Evolutionary conservation across 306 rosid genomes (phyloP).

Genomic region (Luffa aegyptiaca): DNA sequence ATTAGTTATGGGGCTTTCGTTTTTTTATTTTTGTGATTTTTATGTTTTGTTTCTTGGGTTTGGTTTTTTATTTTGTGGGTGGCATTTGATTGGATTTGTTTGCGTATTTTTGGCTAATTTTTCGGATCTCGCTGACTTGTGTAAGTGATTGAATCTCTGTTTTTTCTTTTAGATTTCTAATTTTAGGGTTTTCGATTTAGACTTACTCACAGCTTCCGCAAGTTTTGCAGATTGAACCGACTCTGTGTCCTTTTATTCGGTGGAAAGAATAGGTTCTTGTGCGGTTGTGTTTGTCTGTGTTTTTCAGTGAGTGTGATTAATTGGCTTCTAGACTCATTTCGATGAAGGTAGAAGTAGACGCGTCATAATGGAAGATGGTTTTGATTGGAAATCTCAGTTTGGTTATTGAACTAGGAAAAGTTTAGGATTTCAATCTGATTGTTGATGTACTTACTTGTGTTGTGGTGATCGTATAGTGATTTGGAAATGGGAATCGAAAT

Average conservation of each 20-base stretch:
- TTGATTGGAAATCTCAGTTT: background rate
- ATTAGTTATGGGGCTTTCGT: background rate
- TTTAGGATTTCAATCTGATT: background rate
- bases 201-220: constrained; percentile 23
- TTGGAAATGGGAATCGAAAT: constrained; percentile 10
- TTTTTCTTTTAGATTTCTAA: constrained; percentile 1
- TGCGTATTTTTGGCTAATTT: constrained; percentile 8
- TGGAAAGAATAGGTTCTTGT: background rate
- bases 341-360: background rate
- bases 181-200: constrained; percentile 23
- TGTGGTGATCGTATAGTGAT: background rate
- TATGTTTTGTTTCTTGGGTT: background rate
- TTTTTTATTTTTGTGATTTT: background rate
- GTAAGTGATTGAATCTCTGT: background rate
- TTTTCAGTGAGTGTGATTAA: background rate
- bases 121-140: constrained; percentile 26
- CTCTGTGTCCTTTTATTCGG: constrained; percentile 9
- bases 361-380: background rate
- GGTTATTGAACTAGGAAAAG: background rate
- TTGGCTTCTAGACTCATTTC: background rate
- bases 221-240: constrained; percentile 29
- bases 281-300: constrained; percentile 10
- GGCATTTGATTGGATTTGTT: constrained; percentile 2
- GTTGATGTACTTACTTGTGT: background rate
- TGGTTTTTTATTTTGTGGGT: background rate